Evolutionary conservation across 2,329 filamentous ascomycete genomes (phyloP), one percentile per base, ranked within the genome.

Genomic region (Aspergillus sp.): DNA sequence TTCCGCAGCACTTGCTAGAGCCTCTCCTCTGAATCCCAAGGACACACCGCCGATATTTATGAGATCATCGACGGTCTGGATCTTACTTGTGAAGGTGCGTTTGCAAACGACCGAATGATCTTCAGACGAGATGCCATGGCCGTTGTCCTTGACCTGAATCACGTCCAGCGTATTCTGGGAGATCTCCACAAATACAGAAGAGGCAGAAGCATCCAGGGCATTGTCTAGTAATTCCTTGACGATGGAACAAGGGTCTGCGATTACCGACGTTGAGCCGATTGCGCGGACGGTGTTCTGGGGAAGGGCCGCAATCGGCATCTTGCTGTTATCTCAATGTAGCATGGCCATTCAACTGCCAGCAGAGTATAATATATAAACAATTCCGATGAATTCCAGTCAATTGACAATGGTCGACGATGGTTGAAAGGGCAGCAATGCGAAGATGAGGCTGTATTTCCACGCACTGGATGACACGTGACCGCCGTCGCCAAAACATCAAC

Each of bases 151-250:
- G 40, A 84, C 73, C 53, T 82, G 79, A 29, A 85, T 77, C n/a
- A 73, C 56, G 56, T 82, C 80, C 44, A 85, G 61, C 0, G 77
- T 76, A 53, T 84, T 82, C 41, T 66, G 57, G 8, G 77, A 73
- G 5, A 84, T 73, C 49, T 83, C 80, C 33, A 85, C 63, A 7
- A 72, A 68, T 34, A 85, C 67, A 1, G 74, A 73, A 2, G 77
- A 76, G 1, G 81, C 78, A 41, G 72, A 69, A 4, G 80, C 80
- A 64, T 85, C 82, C 7, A 85, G 69, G n/a, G 80, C 73, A 60
- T 85, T 85, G 50, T 85, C 82, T 35, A 85, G 62, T 35, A 85
- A 74, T 58, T 85, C 82, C 59, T 83, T 83, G 46, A 81, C 74
- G 7, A 80, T 71, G 2, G 78, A 78, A 49, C 69, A 73, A 5